A percentile compares a stretch with the other conserved stretches of the same genome.
These are phyloP conservation scores for Filobasidium floriforme DNA, from an alignment of 768 basidiomycete species.

Conservation along the genomic window DNA sequence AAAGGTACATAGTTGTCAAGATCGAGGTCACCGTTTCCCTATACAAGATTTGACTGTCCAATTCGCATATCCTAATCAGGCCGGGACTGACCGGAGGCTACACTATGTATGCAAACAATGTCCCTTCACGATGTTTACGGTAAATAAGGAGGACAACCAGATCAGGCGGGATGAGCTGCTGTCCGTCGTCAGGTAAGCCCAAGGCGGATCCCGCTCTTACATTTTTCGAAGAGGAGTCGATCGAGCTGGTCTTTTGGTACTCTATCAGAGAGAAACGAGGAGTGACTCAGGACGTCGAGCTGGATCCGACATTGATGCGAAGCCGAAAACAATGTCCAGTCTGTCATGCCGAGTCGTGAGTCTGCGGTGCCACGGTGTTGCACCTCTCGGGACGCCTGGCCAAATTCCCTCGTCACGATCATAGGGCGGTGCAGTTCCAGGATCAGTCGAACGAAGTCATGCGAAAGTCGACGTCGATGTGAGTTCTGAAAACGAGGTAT, in stretches of 20 bases:
- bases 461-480: slow-evolving; percentile 68
- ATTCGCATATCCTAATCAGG: slow-evolving; percentile 1
- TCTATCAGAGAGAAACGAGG: slow-evolving; percentile 77
- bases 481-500: neutral
- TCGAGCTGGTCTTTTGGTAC: slow-evolving; percentile 1
- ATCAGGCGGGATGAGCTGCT: slow-evolving; percentile 60
- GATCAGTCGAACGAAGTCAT: slow-evolving; percentile 70
- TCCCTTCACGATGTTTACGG: slow-evolving; percentile 10
- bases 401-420: slow-evolving; percentile 1
- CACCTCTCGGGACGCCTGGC: slow-evolving; percentile 1
- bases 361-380: slow-evolving; percentile 14
- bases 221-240: neutral
- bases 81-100: slow-evolving; percentile 11
- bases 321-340: slow-evolving; percentile 73
- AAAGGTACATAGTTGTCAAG: slow-evolving; percentile 3
- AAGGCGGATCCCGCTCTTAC: slow-evolving; percentile 11
- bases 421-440: slow-evolving; percentile 88
- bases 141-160: slow-evolving; percentile 6
- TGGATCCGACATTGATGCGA: slow-evolving; percentile 87
- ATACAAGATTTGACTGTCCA: neutral
- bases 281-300: slow-evolving; percentile 75
- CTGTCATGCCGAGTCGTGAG: slow-evolving; percentile 76
- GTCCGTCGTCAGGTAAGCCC: slow-evolving; percentile 78
- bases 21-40: neutral
- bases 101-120: slow-evolving; percentile 22